Base-by-base conservation (phyloP, 1,284 basidiomycete species). In the Amylostereum chailletii region DNA sequence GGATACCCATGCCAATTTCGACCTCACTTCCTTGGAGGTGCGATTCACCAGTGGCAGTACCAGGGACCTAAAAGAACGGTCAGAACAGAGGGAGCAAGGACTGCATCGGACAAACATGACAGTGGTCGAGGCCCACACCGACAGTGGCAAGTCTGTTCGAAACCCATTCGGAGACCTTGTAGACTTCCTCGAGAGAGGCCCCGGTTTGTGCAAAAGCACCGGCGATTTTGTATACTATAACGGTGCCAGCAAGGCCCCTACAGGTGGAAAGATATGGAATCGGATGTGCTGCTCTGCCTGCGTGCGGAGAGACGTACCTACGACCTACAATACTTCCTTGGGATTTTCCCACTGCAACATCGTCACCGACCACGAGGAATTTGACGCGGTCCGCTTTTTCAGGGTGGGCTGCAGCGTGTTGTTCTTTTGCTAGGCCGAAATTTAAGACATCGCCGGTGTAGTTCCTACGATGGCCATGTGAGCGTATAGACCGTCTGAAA, bases 381-480 rank as follows among this genome's bases (percentile, higher is more conserved):
- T 81, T 84, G 58, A 94, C 79, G 33, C 75, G 72, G 45, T 83
- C 71, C 0, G 79, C 73, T 58, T 81, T 84, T 27, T 78, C 75
- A 0, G 86, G 81, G 53, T 90, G 79, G 34, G 74, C 68, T 0
- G 88, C 83, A 2, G 84, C 77, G 59, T 85, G 85, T 54, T 90
- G 85, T 63, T 97, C 94, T 55, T 85, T 90, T 3, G 92, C 92
- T 5, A 97, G 76, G 41, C 94, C 93, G 60, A 97, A 96, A 63
- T 94, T 92, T 46, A 97, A 77, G 10, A 94, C 81, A 60, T 96
- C 92, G 31, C 91, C 90, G 0, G 91, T 94, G 62, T 90, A 90
- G 57, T 89, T 90, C 61, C 84, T 88, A 46, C 6, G 46, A 31
- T 11, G 26, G 45, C 42, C 33, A 45, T 61, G 33, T 53, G 53